phyloP scores from a whole-genome alignment of 2,329 filamentous ascomycete species.

The Phaeosphaeria sp. region DNA sequence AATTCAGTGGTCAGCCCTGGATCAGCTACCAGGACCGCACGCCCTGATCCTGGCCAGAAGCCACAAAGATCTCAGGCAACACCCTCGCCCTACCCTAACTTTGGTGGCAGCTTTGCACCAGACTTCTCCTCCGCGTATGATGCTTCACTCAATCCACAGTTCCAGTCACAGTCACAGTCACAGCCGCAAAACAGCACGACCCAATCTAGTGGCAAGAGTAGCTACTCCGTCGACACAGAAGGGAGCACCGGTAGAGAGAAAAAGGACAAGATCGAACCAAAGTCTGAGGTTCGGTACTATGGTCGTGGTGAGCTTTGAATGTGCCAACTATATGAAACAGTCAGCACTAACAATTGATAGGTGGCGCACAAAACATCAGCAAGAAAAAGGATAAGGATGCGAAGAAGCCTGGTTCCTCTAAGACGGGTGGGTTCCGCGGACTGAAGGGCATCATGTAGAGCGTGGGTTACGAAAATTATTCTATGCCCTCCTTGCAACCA shows the following conservation, averaged over 20 bases:
- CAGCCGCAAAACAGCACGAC: constrained; percentile 18
- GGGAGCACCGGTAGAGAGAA: constrained; percentile 43
- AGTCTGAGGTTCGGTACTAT: constrained; percentile 59
- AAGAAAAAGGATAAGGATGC: constrained; percentile 60
- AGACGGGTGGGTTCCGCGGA: constrained; percentile 49
- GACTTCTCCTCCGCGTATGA: constrained; percentile 40
- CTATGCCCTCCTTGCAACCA: neutral
- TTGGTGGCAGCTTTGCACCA: constrained; percentile 30
- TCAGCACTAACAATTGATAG: constrained; percentile 47
- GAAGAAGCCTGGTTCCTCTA: constrained; percentile 52
- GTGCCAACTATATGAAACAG: constrained; percentile 6
- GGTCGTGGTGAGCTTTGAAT: constrained; percentile 59
- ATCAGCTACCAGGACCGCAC: constrained; percentile 32
- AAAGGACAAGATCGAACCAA: constrained; percentile 55
- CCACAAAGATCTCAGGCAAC: constrained; percentile 27
- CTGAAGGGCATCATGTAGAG: constrained; percentile 46
- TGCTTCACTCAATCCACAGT: constrained; percentile 37
- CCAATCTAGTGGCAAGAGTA: constrained; percentile 49
- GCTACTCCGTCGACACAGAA: constrained; percentile 47
- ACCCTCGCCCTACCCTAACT: constrained; percentile 29
- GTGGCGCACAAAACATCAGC: constrained; percentile 61
- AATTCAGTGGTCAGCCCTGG: constrained; percentile 29
- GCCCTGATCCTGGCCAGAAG: constrained; percentile 37
- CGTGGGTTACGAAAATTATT: neutral
- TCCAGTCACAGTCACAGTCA: constrained; percentile 29